These are phyloP conservation scores for Rhodosporidiobolus sp. DNA, from an alignment of 768 basidiomycete species.

Conservation along the genomic window DNA sequence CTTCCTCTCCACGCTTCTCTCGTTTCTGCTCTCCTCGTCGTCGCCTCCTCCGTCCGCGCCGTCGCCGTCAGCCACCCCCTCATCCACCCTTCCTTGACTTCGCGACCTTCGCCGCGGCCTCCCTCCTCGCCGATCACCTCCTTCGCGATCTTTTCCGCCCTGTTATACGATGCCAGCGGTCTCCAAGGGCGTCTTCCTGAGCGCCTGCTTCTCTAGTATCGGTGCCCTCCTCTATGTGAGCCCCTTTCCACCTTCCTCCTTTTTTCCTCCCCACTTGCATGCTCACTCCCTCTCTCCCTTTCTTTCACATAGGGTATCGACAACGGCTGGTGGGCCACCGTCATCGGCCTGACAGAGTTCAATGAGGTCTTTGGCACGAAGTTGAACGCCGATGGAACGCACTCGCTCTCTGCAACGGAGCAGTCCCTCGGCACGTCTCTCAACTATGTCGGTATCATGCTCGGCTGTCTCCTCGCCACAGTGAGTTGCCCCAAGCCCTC, in stretches of 20 bases:
- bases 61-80: neutral
- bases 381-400: neutral
- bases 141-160: neutral
- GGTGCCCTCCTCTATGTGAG: constrained; percentile 36
- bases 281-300: no score
- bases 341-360: neutral
- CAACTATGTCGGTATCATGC: constrained; percentile 13
- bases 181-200: constrained; percentile 29
- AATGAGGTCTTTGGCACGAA: constrained; percentile 30
- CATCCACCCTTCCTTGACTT: neutral
- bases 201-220: constrained; percentile 32
- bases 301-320: constrained; percentile 13
- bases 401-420: constrained; percentile 4
- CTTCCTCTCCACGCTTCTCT: neutral
- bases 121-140: neutral
- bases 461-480: constrained; percentile 32
- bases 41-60: no score
- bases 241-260: neutral
- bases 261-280: neutral
- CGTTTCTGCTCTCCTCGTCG: neutral
- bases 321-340: constrained; percentile 17
- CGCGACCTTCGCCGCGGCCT: neutral
- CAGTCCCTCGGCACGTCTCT: constrained; percentile 4
- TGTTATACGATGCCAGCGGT: neutral
- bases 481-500: no score